Evolutionary conservation across 805 yeast species (phyloP), one percentile per base, ranked within the genome.

Genomic region (Yarrowia deformans): DNA sequence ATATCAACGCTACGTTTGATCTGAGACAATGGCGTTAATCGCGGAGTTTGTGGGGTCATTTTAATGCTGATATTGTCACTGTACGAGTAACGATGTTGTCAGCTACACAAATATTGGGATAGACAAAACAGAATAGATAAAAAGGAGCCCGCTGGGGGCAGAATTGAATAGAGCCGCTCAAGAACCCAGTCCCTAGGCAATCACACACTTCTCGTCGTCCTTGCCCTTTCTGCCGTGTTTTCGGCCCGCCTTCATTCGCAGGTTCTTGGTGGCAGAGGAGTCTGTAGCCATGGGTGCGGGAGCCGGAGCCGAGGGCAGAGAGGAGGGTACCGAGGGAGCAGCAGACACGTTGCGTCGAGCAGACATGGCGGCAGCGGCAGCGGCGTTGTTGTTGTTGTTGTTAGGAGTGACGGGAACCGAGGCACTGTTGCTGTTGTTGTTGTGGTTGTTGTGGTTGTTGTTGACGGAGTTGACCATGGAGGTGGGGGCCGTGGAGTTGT

Each of bases 151-250:
- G 9, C 3, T 9, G 4, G 8, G 48, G 23, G 48, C 16, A 14
- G 35, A 29, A 29, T 35, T 29, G 12, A 16, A 48, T 48, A 18
- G 5, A 8, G 8, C 18, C n/a, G 4, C 9, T 48, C n/a, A n/a
- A n/a, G n/a, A n/a, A n/a, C n/a, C n/a, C n/a, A n/a, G n/a, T n/a
- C n/a, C n/a, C n/a, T 32, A 63, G 1, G 39, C 48, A 16, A 63
- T 48, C 1, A 63, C 56, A 29, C 68, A 63, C 68, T 63, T 63
- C 7, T 63, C 68, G 48, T 63, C 68, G 29, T 63, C 68, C 56
- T 63, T 63, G 42, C 66, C 66, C 56, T 48, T 48, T 63, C 68
- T 23, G 10, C 68, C 68, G 14, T 63, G 68, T 14, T 63, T 63
- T 63, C 68, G 56, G 8, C 35, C 48, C 29, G 19, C 45, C 42